phyloP scores from a whole-genome alignment of 1,284 basidiomycete species.

The Rhodotorula sp. region DNA sequence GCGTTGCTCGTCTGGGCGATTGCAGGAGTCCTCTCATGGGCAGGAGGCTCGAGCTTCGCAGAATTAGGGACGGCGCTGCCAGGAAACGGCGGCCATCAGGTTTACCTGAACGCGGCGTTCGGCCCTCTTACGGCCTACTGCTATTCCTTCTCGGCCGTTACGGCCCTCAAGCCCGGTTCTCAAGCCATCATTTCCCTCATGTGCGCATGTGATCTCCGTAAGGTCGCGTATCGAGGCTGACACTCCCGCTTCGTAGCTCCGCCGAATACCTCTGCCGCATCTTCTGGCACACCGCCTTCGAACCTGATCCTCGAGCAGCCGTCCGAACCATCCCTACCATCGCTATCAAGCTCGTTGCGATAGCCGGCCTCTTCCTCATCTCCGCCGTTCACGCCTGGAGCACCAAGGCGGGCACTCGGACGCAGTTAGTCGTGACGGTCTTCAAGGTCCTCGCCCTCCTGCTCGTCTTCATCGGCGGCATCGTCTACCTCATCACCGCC shows the following conservation, averaged over 20 bases:
- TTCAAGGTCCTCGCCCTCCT: slow-evolving; percentile 63
- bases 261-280: slow-evolving; percentile 78
- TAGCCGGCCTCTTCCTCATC: slow-evolving; percentile 67
- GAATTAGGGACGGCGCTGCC: slow-evolving; percentile 78
- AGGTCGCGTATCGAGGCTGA: too few relatives aligned
- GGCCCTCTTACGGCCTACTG: slow-evolving; percentile 54
- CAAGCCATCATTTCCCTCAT: slow-evolving; percentile 52
- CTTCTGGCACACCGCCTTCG: slow-evolving; percentile 50
- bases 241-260: slow-evolving; percentile 31
- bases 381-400: slow-evolving; percentile 74
- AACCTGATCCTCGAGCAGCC: slow-evolving; percentile 40
- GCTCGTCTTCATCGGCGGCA: slow-evolving; percentile 51
- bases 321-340: slow-evolving; percentile 65
- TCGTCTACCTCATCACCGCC: slow-evolving; percentile 46
- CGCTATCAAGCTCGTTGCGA: slow-evolving; percentile 80
- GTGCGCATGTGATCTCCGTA: too few relatives aligned
- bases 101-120: slow-evolving; percentile 66
- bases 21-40: slow-evolving; percentile 74
- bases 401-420: slow-evolving; percentile 72
- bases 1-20: slow-evolving; percentile 43
- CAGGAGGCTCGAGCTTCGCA: slow-evolving; percentile 56
- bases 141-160: slow-evolving; percentile 49
- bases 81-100: slow-evolving; percentile 64
- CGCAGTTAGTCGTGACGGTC: slow-evolving; percentile 78
- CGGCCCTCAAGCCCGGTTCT: slow-evolving; percentile 56